A percentile compares a stretch with the other conserved stretches of the same genome.
Evolutionary conservation across 2,329 filamentous ascomycete species (phyloP).

Genomic region (Colletotrichum spaethianum): DNA sequence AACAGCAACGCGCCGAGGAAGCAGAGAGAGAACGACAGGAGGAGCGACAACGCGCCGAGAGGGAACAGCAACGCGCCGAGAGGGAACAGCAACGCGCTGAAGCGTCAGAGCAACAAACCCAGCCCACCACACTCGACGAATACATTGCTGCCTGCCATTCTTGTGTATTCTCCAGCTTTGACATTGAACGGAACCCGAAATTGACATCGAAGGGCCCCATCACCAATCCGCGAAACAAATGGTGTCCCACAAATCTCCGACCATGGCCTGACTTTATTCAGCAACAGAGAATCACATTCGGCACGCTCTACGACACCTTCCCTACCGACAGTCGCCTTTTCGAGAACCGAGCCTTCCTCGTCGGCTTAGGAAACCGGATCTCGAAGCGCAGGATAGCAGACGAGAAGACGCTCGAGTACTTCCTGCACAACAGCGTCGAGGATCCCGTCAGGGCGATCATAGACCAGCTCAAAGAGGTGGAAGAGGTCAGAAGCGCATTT

Average conservation of each 20-base stretch:
- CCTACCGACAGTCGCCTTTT: conserved; percentile 46
- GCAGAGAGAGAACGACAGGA: conserved; percentile 35
- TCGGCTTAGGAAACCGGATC: conserved; percentile 44
- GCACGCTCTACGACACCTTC: conserved; percentile 43
- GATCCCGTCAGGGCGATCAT: conserved; percentile 50
- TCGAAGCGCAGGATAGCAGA: conserved; percentile 41
- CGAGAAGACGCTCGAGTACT: conserved; percentile 50
- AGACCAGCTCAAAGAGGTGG: conserved; percentile 46
- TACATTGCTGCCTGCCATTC: conserved; percentile 50
- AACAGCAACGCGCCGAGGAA: conserved; percentile 40
- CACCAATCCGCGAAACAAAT: conserved; percentile 49
- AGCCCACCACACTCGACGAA: conserved; percentile 48
- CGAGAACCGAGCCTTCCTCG: conserved; percentile 45
- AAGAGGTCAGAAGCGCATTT: conserved; percentile 43
- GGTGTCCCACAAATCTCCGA: conserved; percentile 47
- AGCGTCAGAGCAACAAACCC: conserved; percentile 43
- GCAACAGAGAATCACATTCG: conserved; percentile 44
- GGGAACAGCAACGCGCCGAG: conserved; percentile 32
- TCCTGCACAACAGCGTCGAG: conserved; percentile 48
- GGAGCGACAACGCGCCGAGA: conserved; percentile 24
- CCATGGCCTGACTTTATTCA: conserved; percentile 50
- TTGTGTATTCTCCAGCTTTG: conserved; percentile 45
- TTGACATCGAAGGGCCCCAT: conserved; percentile 47
- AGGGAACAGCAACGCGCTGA: conserved; percentile 40
- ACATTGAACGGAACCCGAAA: conserved; percentile 45